These are phyloP conservation scores for Solanum hybrid DNA, from an alignment of 305 asterid species.

Conservation along the genomic window DNA sequence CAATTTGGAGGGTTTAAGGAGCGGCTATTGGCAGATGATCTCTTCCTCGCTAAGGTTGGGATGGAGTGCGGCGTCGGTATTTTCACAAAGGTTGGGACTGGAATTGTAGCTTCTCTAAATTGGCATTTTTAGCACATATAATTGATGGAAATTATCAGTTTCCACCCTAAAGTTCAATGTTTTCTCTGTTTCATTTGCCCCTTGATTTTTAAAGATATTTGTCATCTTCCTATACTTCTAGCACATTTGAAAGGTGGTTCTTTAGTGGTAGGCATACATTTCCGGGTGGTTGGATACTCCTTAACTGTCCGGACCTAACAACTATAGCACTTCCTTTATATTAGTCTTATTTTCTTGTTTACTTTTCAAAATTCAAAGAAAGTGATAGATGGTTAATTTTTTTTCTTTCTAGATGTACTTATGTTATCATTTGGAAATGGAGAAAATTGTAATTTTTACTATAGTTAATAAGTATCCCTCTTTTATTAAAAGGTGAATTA, in stretches of 20 bases:
- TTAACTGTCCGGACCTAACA: neutral
- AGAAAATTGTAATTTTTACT: neutral
- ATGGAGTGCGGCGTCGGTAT: constrained; percentile 93
- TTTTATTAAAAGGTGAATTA: neutral
- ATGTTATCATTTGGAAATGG: neutral
- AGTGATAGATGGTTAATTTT: neutral
- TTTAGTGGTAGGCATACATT: neutral
- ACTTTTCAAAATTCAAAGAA: neutral
- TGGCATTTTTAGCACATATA: neutral
- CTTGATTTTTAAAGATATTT: neutral
- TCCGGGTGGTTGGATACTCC: neutral
- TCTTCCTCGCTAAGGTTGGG: constrained; percentile 69
- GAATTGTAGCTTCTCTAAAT: neutral
- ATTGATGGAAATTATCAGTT: neutral
- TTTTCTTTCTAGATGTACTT: neutral
- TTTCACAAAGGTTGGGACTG: constrained; percentile 64
- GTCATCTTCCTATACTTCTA: neutral
- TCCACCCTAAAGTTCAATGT: neutral
- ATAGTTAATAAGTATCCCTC: neutral
- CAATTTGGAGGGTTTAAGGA: constrained; percentile 81
- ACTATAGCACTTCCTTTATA: neutral
- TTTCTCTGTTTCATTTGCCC: neutral
- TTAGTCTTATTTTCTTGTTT: neutral
- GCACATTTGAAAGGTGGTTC: neutral
- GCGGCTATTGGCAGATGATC: constrained; percentile 92